Percentiles rank a stretch among this genome's conserved stretches.
Conservation (phyloP, 805 yeast genomes). For the Candida pseudoglaebosa region DNA sequence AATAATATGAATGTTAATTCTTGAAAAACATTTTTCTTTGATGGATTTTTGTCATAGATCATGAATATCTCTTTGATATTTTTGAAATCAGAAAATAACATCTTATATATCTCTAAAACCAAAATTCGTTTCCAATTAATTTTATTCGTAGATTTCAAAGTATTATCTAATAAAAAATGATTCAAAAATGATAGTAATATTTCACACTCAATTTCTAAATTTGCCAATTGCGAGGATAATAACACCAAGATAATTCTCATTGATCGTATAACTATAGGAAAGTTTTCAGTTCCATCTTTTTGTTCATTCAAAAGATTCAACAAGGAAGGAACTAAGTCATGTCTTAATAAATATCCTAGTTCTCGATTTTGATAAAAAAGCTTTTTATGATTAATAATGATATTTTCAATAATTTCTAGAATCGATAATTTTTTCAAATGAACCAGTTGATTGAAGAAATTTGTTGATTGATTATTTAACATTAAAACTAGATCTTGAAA, state of each 20-base stretch:
- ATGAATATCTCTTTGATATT: slow-evolving; percentile 50
- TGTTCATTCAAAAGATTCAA: slow-evolving; percentile 56
- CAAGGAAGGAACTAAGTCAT: slow-evolving; percentile 70
- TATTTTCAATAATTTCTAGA: slow-evolving; percentile 78
- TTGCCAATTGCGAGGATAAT: slow-evolving; percentile 51
- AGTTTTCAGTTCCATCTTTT: slow-evolving; percentile 42
- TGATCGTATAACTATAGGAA: slow-evolving; percentile 70
- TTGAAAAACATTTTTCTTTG: slow-evolving; percentile 55
- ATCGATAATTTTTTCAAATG: slow-evolving; percentile 61
- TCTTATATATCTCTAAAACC: slow-evolving; percentile 68
- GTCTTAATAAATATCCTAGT: slow-evolving; percentile 60
- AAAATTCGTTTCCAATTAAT: slow-evolving; percentile 66
- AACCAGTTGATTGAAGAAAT: slow-evolving; percentile 46
- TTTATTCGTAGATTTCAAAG: slow-evolving; percentile 17
- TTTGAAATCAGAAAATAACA: slow-evolving; percentile 53
- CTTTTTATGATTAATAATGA: slow-evolving; percentile 58
- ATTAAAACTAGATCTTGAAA: slow-evolving; percentile 70
- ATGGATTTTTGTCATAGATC: slow-evolving; percentile 54
- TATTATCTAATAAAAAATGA: slow-evolving; percentile 60
- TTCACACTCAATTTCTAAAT: slow-evolving; percentile 73
- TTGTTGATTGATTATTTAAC: slow-evolving; percentile 54
- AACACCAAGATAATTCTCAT: slow-evolving; percentile 66
- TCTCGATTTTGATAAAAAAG: slow-evolving; percentile 60
- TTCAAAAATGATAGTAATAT: slow-evolving; percentile 72
- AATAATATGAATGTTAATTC: slow-evolving; percentile 43